Percentiles rank a stretch among this genome's conserved stretches.
phyloP scores from a whole-genome alignment of 2,329 filamentous ascomycete genomes.

The Microsporum audouinii region DNA sequence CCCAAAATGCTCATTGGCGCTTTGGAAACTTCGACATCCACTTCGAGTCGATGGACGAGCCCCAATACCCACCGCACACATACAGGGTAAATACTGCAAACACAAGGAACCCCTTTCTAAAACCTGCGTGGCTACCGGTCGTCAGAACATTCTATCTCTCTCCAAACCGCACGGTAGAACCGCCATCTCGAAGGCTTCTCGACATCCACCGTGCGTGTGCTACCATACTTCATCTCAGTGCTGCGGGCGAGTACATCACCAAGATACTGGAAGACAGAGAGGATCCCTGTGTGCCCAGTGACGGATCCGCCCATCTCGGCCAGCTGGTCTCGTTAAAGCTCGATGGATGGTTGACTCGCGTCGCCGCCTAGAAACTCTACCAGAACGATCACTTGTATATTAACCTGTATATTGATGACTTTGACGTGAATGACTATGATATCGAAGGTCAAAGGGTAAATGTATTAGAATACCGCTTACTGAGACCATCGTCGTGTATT shows the following conservation, averaged over 20 bases:
- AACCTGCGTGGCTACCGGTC: slow-evolving; percentile 7
- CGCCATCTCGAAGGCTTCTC: slow-evolving; percentile 16
- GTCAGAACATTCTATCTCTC: slow-evolving; percentile 15
- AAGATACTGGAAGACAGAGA: slow-evolving; percentile 18
- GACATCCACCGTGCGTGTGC: slow-evolving; percentile 15
- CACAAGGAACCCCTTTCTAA: not conserved
- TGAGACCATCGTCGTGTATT: too few relatives aligned
- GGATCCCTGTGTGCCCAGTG: slow-evolving; percentile 17
- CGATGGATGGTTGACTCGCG: slow-evolving; percentile 15
- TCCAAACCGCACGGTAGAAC: slow-evolving; percentile 21
- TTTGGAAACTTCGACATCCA: slow-evolving; percentile 10
- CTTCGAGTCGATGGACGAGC: slow-evolving; percentile 3
- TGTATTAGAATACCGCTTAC: too few relatives aligned
- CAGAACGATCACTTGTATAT: too few relatives aligned
- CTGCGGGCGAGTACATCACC: slow-evolving; percentile 17
- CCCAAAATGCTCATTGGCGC: slow-evolving; percentile 16
- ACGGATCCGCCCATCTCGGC: slow-evolving; percentile 14
- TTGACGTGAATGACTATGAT: too few relatives aligned
- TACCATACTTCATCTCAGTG: slow-evolving; percentile 17
- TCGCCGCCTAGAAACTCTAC: not conserved
- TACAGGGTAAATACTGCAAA: slow-evolving; percentile 11
- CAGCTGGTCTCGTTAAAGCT: slow-evolving; percentile 12
- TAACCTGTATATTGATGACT: too few relatives aligned
- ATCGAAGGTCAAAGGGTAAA: too few relatives aligned
- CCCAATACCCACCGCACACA: slow-evolving; percentile 9